Base-by-base conservation (phyloP, 495 filamentous ascomycete genomes). In the Aspergillus coremiiformis region DNA sequence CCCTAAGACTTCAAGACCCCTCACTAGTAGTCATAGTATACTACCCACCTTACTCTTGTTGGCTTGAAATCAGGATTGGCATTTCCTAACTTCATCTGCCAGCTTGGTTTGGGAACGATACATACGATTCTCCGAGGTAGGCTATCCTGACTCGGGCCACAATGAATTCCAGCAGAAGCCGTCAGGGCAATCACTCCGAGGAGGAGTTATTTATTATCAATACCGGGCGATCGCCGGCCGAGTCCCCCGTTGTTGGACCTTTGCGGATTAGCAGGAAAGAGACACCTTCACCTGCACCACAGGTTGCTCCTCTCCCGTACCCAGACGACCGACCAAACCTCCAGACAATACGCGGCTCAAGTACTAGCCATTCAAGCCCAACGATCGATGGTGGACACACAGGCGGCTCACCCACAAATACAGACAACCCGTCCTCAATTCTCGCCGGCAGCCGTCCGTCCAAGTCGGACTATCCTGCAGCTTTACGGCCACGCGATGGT, bases 231-330 rank as follows among this genome's bases (percentile, higher is more conserved):
- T 66, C 69, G 17, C 69, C 70, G 47, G 72, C 73, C 21, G 79
- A 84, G 46, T 83, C 84, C 48, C 85, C 89, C 35, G 85, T 84
- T 2, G 79, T 96, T 52, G 89, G 86, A 51, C 91, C 91, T 23
- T 70, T 96, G 65, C 81, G 89, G 56, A 95, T 96, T 61, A 84
- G 82, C 73, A 95, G 95, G 66, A 63, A 76, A 71, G 69, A 75
- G 43, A 70, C 76, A 14, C 63, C 74, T 43, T 61, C 62, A 53
- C 64, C 70, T 70, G 65, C 74, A 53, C 56, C 54, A 47, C 54
- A 70, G 65, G 51, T 68, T 48, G 56, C 56, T 20, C 72, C 76
- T 27, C 75, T 86, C 43, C 89, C 87, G 7, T 95, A 90, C 59
- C 89, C 87, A 42, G 87, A 89, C 63, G 86, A 90, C 57, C 73